Base-by-base conservation (phyloP, 768 basidiomycete species). In the Phaeotremella skinneri region DNA sequence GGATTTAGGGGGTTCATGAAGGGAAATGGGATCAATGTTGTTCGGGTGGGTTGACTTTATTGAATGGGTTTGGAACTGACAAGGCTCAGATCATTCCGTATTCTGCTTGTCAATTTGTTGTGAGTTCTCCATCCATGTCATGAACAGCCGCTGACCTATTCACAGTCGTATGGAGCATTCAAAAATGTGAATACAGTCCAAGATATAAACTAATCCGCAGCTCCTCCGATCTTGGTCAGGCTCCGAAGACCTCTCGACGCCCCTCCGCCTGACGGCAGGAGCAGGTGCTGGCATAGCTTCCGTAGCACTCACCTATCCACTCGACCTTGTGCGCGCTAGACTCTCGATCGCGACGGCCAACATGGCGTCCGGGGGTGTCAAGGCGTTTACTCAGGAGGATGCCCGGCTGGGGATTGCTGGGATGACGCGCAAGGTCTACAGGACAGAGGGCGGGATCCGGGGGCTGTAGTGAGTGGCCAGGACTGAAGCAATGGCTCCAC, bases 271-370 rank as follows among this genome's bases (percentile, higher is more conserved):
- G 41, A 80, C 85, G 1, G 86, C 89, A 55, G 94, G 94, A 62
- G 91, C 91, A 20, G 79, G 94, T 13, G 94, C 94, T 50, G 94
- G 94, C 26, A 89, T 98, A 62, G 88, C 89, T 7, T 92, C 91
- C 59, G 94, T 99, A 73, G 72, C 61, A 26, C 69, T 71, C 1
- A 78, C 76, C n/a, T 77, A 92, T 79, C 94, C 94, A 7, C 79
- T 98, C 63, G 94, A 99, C 76, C 86, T 99, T 49, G 89, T 98
- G 29, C 84, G 94, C 43, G 89, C 91, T 25, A 84, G 94, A 32
- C 80, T 99, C 58, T 93, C 90, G 20, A 94, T 98, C 72, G 91
- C 90, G 20, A 91, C 91, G 3, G 88, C 91, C n/a, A 88, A 87
- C 49, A 81, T 89, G 73, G 77, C 81, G 32, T 58, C 49, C 55